Base-by-base conservation (phyloP, 805 yeast species). In the Debaryomyces maramus region DNA sequence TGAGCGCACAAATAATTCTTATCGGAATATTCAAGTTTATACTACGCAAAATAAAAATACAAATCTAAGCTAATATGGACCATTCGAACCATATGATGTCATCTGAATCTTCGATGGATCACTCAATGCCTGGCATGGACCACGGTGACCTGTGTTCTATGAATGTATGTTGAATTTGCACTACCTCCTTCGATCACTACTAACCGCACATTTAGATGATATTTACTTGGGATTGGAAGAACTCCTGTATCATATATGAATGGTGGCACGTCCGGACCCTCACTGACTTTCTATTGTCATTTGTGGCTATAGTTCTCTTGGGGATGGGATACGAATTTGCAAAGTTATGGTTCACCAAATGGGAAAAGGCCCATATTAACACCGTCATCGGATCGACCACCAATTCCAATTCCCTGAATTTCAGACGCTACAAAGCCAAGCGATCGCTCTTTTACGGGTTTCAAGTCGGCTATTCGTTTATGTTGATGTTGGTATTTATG, bases 401-500 rank as follows among this genome's bases (percentile, higher is more conserved):
- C 13, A 29, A 45, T 20, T 29, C 40, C 28, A 39, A 32, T 23
- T 22, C 28, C 14, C 19, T 43, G 10, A 31, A 41, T 14, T 29
- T 38, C 1, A 41, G 49, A 11, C 36, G 33, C 17, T 52, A 44
- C 47, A 56, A 47, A 43, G 31, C 67, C 32, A 61, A 60, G 36
- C 65, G 62, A 46, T 63, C 81, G 6, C 44, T 71, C 11, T 48
- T 73, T 26, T 85, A 85, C 54, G 89, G 83, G 1, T 44, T 77
- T 7, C 86, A 82, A 52, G 86, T 84, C 4, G 81, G 81, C 1
- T 83, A 80, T 52, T 81, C 88, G 3, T 83, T 84, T 52, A 64
- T 81, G 67, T 63, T 81, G 51, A 86, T 87, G 95, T 73, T 86
- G 49, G 77, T 88, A 0, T 87, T 86, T 51, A 87, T 87, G 96